A percentile compares a stretch with the other conserved stretches of the same genome.
Conservation (phyloP, 2,329 filamentous ascomycete species). For the Phialocephala sp. region DNA sequence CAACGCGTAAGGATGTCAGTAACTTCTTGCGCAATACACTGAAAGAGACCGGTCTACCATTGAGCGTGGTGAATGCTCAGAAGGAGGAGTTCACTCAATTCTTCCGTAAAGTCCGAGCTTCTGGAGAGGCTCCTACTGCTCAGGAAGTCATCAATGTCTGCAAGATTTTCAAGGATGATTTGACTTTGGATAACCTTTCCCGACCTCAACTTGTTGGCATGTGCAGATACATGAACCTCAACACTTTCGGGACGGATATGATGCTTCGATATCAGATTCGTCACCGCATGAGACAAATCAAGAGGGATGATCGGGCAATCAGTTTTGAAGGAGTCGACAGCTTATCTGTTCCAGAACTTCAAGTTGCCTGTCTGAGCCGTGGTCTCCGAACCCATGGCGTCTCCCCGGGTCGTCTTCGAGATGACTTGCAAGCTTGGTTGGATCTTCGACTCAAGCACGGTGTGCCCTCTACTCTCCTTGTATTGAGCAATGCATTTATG, state of each 20-base stretch:
- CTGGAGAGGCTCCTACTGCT: conserved; percentile 85
- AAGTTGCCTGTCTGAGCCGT: conserved; percentile 88
- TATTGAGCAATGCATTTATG: conserved; percentile 97
- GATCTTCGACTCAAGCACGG: conserved; percentile 91
- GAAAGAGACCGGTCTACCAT: conserved; percentile 88
- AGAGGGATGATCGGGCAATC: conserved; percentile 95
- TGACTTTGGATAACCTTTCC: conserved; percentile 96
- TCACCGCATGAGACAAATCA: conserved; percentile 98
- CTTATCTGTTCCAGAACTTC: conserved; percentile 90
- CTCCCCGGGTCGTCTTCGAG: conserved; percentile 83
- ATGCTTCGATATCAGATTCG: conserved; percentile 98
- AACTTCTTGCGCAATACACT: conserved; percentile 86
- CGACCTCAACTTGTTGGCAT: conserved; percentile 95
- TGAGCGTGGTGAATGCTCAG: conserved; percentile 83
- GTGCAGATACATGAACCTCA: conserved; percentile 98
- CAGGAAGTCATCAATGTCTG: conserved; percentile 98
- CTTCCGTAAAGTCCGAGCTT: conserved; percentile 93
- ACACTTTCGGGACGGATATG: conserved; percentile 95
- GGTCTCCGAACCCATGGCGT: conserved; percentile 93
- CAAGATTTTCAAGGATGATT: conserved; percentile 97
- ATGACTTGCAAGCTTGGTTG: conserved; percentile 92
- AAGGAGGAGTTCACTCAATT: conserved; percentile 95
- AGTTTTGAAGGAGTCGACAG: conserved; percentile 92
- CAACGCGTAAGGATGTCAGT: conserved; percentile 92
- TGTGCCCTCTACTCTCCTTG: conserved; percentile 93